Percentiles rank a stretch among this genome's conserved stretches.
Conservation (phyloP, 768 basidiomycete species). For the Tubosaeta brunneosetosa region DNA sequence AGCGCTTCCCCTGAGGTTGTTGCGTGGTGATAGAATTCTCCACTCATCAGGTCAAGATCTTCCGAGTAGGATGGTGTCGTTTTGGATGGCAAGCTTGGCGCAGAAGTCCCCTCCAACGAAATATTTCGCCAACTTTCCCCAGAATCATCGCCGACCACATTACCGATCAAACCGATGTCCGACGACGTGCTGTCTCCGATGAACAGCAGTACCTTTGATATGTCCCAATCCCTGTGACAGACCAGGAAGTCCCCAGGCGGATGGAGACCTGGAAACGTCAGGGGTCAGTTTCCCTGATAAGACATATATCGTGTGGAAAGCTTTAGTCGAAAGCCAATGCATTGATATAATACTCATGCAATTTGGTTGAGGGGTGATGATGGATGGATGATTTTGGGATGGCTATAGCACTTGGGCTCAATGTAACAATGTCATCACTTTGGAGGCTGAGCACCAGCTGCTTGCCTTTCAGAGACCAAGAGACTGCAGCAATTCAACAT, state of each 20-base stretch:
- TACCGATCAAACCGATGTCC: constrained; percentile 45
- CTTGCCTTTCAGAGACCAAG: constrained; percentile 86
- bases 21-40: constrained; percentile 34
- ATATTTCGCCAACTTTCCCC: constrained; percentile 41
- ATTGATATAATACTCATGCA: constrained; percentile 46
- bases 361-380: constrained; percentile 46
- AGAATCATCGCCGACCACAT: constrained; percentile 17
- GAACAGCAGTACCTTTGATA: constrained; percentile 39
- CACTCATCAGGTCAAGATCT: constrained; percentile 61
- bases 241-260: constrained; percentile 34
- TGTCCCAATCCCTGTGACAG: constrained; percentile 41
- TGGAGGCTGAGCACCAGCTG: constrained; percentile 73
- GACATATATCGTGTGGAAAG: constrained; percentile 63
- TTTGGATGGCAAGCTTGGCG: constrained; percentile 56
- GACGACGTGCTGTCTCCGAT: constrained; percentile 49
- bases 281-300: constrained; percentile 37
- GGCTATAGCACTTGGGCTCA: constrained; percentile 50
- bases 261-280: constrained; percentile 17
- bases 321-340: constrained; percentile 65
- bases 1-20: constrained; percentile 39
- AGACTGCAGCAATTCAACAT: constrained; percentile 41
- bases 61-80: constrained; percentile 65
- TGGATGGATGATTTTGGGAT: constrained; percentile 54
- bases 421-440: constrained; percentile 67
- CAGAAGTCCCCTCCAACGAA: constrained; percentile 46